Evolutionary conservation across 257 asterid genomes (phyloP), one percentile per base, ranked within the genome.

Genomic region (Lantana camara): DNA sequence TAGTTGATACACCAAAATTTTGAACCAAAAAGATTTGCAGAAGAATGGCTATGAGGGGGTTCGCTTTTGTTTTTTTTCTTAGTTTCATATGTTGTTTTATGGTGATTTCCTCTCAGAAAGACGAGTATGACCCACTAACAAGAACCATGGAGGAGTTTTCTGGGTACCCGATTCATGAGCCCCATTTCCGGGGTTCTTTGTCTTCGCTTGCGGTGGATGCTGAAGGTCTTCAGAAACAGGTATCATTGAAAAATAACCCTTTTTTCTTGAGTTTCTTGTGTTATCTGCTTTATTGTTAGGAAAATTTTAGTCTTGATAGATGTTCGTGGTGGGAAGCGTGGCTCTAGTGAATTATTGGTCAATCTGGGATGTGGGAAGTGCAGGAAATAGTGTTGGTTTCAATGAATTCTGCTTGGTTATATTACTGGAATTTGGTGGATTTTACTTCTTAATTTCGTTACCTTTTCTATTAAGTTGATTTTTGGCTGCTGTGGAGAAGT

Each of bases 101-200:
- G 15, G 70, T 60, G 56, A 70, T 78, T 61, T 66, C 57, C 53
- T 78, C 83, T 56, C 64, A 73, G 37, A 72, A 40, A 10, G 48
- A 77, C 79, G 86, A 57, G 47, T 50, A 74, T 38, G 89, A 73
- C 60, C 69, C 79, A 14, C 75, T 80, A 3, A 71, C 51, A 68
- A 82, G 69, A 79, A 90, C 85, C 57, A 87, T 87, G 96, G 96
- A 87, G 79, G 87, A 80, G n/a, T 90, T 90, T 75, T 90, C 96
- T n/a, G 97, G 97, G 61, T 83, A 85, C 71, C 83, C 78, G 64
- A 74, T 85, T 75, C 85, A 75, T 38, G 95, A 87, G 74, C 82
- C 89, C 29, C 67, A 34, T 3, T 63, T 69, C 20, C 60, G 73
- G 16, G 70, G 76, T 57, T 76, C 84, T 3, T 40, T 75, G 17